Evolutionary conservation across 1,139 yeast genomes (phyloP).

Genomic region (Arxiozyma telluris): DNA sequence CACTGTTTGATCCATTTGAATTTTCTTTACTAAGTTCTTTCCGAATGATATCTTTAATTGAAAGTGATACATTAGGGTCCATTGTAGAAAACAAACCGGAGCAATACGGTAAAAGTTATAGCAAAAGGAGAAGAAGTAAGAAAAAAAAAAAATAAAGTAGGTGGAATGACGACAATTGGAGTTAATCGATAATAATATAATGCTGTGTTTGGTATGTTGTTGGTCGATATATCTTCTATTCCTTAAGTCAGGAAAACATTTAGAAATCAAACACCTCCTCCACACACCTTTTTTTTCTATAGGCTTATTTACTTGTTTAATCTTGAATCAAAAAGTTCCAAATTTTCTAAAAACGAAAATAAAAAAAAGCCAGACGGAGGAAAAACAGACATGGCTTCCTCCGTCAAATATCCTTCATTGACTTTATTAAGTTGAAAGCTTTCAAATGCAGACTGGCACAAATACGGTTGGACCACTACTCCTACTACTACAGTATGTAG

Average conservation of each 20-base stretch:
- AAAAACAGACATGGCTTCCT: background rate
- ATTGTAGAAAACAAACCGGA: background rate
- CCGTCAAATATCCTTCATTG: background rate
- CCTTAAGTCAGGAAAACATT: background rate
- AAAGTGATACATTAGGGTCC: background rate
- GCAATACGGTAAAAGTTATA: background rate
- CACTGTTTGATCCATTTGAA: conserved; percentile 13
- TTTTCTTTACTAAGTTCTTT: conserved; percentile 17
- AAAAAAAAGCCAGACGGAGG: background rate
- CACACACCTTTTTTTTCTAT: no score
- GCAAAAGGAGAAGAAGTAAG: background rate
- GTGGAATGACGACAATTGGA: background rate
- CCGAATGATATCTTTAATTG: conserved; percentile 7
- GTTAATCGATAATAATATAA: no score
- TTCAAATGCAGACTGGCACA: no score
- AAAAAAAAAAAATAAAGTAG: no score
- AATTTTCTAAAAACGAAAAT: background rate
- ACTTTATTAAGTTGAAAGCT: background rate
- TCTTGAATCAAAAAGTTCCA: background rate
- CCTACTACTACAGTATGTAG: no score
- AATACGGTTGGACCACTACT: background rate
- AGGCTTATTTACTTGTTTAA: no score
- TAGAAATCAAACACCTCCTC: no score
- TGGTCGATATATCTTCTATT: no score
- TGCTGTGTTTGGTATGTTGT: no score